phyloP scores from a whole-genome alignment of 495 filamentous ascomycete genomes.

The Tuber melanosporum region DNA sequence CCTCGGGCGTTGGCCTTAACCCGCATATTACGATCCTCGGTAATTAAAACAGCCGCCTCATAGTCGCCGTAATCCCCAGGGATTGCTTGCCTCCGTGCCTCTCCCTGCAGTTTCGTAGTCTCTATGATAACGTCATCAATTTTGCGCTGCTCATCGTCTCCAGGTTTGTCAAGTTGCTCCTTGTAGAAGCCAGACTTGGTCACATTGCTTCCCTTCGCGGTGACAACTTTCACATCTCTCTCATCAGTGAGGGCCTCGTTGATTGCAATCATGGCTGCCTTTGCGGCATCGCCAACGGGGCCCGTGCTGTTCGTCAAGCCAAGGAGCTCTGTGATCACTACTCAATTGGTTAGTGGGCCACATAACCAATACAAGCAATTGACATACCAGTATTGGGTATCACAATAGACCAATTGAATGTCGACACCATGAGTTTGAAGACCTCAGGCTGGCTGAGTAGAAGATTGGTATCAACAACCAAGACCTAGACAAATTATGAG shows the following conservation, averaged over 20 bases:
- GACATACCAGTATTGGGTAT: slow-evolving; percentile 41
- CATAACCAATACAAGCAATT: not conserved
- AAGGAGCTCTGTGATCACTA: slow-evolving; percentile 39
- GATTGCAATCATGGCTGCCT: slow-evolving; percentile 33
- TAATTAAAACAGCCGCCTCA: slow-evolving; percentile 38
- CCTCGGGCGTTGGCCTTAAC: slow-evolving; percentile 39
- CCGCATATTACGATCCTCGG: slow-evolving; percentile 39
- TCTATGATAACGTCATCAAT: slow-evolving; percentile 41
- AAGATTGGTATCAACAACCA: slow-evolving; percentile 41
- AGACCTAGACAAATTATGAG: slow-evolving; percentile 20
- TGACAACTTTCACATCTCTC: slow-evolving; percentile 38
- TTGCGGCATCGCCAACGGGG: slow-evolving; percentile 30
- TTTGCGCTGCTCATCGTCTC: slow-evolving; percentile 30
- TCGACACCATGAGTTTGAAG: slow-evolving; percentile 35
- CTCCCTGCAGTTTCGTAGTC: slow-evolving; percentile 30
- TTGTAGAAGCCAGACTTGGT: slow-evolving; percentile 36
- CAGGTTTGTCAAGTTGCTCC: slow-evolving; percentile 30
- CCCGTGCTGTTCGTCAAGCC: slow-evolving; percentile 35
- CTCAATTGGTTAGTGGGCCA: slow-evolving; percentile 8
- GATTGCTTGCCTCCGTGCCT: slow-evolving; percentile 23
- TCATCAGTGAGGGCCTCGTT: slow-evolving; percentile 33
- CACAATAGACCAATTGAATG: slow-evolving; percentile 31
- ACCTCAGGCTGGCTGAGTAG: slow-evolving; percentile 34
- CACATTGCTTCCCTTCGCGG: slow-evolving; percentile 35
- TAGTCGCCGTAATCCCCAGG: slow-evolving; percentile 26